Percentiles rank a stretch among this genome's conserved stretches.
These are phyloP conservation scores for Xylariaceae sp. DNA, from an alignment of 2,329 filamentous ascomycete genomes.

Conservation along the genomic window DNA sequence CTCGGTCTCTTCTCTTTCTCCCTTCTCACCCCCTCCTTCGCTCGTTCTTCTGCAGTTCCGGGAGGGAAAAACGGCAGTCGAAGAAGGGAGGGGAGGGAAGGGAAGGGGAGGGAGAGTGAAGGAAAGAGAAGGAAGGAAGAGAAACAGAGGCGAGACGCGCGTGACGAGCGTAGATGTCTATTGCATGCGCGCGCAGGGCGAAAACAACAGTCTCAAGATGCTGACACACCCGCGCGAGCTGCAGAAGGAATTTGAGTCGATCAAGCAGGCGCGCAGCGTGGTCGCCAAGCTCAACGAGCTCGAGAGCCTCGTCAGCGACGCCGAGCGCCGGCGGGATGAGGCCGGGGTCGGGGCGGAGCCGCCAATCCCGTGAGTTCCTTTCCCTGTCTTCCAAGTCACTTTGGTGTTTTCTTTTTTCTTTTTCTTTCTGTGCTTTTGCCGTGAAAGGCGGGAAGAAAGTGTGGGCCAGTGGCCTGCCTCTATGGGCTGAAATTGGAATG, in stretches of 20 bases:
- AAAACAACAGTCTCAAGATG: too few relatives aligned
- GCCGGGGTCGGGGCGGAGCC: slow-evolving; percentile 19
- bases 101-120: too few relatives aligned
- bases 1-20: too few relatives aligned
- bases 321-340: slow-evolving; percentile 30
- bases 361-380: slow-evolving; percentile 38
- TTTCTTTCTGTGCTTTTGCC: slow-evolving; percentile 1
- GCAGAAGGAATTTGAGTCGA: slow-evolving; percentile 49
- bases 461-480: background rate
- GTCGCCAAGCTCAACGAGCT: slow-evolving; percentile 52
- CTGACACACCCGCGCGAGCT: too few relatives aligned
- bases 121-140: too few relatives aligned
- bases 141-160: too few relatives aligned
- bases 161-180: too few relatives aligned
- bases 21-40: too few relatives aligned
- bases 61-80: too few relatives aligned
- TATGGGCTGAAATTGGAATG: slow-evolving; percentile 11
- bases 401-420: background rate
- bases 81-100: too few relatives aligned
- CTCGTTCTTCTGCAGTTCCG: too few relatives aligned
- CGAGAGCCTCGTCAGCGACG: slow-evolving; percentile 47
- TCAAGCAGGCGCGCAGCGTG: slow-evolving; percentile 44
- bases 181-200: too few relatives aligned
- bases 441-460: background rate
- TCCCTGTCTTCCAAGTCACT: slow-evolving; percentile 1